A percentile compares a stretch with the other conserved stretches of the same genome.
phyloP scores from a whole-genome alignment of 768 basidiomycete genomes.

The Tulasnella calospora region DNA sequence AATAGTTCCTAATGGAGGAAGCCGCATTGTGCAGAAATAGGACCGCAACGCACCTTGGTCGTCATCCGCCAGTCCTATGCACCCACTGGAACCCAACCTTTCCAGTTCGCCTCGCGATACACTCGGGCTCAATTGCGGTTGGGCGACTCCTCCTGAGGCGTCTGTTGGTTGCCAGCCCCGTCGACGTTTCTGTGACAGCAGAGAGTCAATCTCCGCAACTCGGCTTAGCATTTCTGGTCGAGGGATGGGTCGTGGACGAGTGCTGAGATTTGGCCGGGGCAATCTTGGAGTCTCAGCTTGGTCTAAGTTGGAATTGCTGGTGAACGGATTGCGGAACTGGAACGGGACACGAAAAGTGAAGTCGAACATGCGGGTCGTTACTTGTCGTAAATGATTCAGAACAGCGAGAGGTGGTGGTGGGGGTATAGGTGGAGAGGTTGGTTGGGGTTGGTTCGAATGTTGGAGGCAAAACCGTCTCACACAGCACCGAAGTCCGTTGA shows the following conservation, averaged over 20 bases:
- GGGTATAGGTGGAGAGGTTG: not conserved
- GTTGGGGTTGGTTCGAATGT: not conserved
- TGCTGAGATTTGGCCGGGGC: not conserved
- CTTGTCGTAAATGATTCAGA: not conserved
- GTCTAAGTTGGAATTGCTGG: not conserved
- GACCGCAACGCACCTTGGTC: not conserved
- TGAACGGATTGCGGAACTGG: conserved; percentile 13
- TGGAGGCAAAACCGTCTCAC: not conserved
- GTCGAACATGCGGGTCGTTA: conserved; percentile 4
- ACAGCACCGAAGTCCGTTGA: not conserved
- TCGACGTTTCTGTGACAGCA: conserved; percentile 17
- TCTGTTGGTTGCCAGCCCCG: conserved; percentile 7
- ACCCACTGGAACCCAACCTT: not conserved
- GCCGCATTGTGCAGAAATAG: not conserved
- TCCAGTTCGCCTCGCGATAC: conserved; percentile 8
- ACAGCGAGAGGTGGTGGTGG: not conserved
- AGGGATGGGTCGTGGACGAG: conserved; percentile 10
- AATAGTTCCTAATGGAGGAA: not conserved
- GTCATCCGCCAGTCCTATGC: not conserved
- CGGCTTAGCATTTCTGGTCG: conserved; percentile 4
- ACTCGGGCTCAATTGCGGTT: not conserved
- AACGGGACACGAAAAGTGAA: conserved; percentile 12
- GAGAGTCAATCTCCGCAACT: not conserved
- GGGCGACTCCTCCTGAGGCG: not conserved
- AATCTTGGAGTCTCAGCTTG: not conserved